Conservation (phyloP, 805 yeast genomes). For the Groenewaldozyma salmanticensis region DNA sequence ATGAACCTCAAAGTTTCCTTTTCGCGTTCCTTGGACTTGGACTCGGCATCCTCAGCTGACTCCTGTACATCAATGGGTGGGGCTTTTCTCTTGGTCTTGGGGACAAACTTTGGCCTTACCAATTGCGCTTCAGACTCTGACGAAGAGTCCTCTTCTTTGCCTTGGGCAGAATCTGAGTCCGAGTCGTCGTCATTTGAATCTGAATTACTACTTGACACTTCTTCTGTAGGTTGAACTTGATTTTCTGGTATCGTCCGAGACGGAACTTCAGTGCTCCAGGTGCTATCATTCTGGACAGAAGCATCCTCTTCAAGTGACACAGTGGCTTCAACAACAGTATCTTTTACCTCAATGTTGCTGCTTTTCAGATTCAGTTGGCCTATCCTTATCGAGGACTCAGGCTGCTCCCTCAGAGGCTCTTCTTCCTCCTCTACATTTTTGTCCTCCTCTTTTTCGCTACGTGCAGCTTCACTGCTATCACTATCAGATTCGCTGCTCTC, state of each 20-base stretch:
- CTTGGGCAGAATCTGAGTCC: conserved; percentile 8
- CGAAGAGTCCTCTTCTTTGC: conserved; percentile 7
- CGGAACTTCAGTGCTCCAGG: too few species aligned
- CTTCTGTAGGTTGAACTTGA: too few species aligned
- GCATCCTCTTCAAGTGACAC: background rate
- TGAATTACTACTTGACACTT: conserved; percentile 1
- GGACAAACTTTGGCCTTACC: conserved; percentile 23
- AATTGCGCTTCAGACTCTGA: conserved; percentile 7
- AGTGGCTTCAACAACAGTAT: background rate
- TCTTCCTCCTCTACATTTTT: background rate
- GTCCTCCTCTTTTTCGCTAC: conserved; percentile 5
- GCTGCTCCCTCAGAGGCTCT: background rate
- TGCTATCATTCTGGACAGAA: too few species aligned
- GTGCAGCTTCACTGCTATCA: conserved; percentile 18
- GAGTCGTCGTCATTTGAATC: conserved; percentile 7
- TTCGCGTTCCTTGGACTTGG: conserved; percentile 5
- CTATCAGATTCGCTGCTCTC: conserved; percentile 15
- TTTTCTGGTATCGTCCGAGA: too few species aligned
- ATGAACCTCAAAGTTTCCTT: conserved; percentile 19
- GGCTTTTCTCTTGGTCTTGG: conserved; percentile 20
- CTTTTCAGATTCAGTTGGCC: too few species aligned
- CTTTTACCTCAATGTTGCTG: background rate
- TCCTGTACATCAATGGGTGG: too few species aligned
- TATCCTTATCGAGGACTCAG: background rate
- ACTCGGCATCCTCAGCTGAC: conserved; percentile 8